These are phyloP conservation scores for Albatrellus sp. DNA, from an alignment of 1,284 basidiomycete genomes.

Conservation along the genomic window DNA sequence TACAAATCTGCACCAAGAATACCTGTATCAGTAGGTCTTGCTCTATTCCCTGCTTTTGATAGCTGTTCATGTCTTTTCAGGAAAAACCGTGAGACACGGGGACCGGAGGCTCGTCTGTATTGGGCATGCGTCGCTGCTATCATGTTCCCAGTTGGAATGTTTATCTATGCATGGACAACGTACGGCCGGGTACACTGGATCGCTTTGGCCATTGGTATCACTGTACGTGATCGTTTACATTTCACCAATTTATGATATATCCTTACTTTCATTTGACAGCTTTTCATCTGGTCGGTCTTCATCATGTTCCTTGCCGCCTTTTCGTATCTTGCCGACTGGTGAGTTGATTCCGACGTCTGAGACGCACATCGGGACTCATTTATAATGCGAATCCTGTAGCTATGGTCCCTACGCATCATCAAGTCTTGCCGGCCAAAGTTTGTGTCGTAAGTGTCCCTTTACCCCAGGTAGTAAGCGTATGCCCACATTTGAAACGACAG, in stretches of 20 bases:
- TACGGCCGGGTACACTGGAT: constrained; percentile 45
- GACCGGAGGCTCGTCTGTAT: constrained; percentile 68
- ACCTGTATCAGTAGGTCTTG: constrained; percentile 41
- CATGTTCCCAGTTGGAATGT: constrained; percentile 50
- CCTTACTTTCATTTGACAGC: constrained; percentile 1
- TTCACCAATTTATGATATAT: background rate
- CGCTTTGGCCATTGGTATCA: constrained; percentile 38
- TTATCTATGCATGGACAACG: constrained; percentile 55
- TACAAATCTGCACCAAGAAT: constrained; percentile 53
- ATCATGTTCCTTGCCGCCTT: constrained; percentile 57
- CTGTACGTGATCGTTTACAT: constrained; percentile 20
- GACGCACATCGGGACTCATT: background rate
- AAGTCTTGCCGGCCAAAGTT: constrained; percentile 66
- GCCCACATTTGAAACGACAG: constrained; percentile 17
- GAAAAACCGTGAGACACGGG: constrained; percentile 37
- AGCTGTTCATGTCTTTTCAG: constrained; percentile 19
- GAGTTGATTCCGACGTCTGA: constrained; percentile 12
- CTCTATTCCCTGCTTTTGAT: background rate
- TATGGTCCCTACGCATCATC: constrained; percentile 69
- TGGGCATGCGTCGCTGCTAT: constrained; percentile 52
- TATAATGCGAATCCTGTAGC: constrained; percentile 19
- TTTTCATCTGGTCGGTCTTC: constrained; percentile 39
- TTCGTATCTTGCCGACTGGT: constrained; percentile 66
- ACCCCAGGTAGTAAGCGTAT: background rate
- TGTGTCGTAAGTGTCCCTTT: constrained; percentile 38